Evolutionary conservation across 495 filamentous ascomycete genomes (phyloP).

Genomic region (Penicillium canescens): DNA sequence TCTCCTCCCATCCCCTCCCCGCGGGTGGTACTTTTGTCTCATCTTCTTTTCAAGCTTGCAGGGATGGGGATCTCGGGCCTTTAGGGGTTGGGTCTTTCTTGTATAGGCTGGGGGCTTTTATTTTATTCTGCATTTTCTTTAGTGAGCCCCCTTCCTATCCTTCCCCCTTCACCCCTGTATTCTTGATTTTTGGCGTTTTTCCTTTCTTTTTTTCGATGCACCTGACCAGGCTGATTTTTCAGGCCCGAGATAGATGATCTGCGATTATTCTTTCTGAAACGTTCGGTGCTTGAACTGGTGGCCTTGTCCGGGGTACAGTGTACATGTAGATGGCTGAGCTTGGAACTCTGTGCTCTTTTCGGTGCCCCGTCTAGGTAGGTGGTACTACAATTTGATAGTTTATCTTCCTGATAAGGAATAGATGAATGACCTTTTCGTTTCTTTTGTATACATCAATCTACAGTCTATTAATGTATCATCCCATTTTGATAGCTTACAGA

Average conservation of each 20-base stretch:
- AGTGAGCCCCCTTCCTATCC: no score
- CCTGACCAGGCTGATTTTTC: conserved; percentile 1
- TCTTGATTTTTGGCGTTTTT: not conserved
- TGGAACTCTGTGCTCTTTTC: not conserved
- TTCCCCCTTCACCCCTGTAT: no score
- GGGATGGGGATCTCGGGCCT: not conserved
- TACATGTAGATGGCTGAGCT: not conserved
- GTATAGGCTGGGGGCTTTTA: not conserved
- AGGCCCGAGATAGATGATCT: not conserved
- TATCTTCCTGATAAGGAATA: not conserved
- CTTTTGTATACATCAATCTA: not conserved
- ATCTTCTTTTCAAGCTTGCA: not conserved
- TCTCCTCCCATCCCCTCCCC: not conserved
- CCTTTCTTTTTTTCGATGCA: not conserved
- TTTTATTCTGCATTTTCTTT: no score
- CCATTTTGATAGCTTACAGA: no score
- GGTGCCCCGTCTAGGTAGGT: not conserved
- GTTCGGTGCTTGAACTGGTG: not conserved
- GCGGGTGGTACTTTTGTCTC: conserved; percentile 5
- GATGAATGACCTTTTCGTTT: not conserved
- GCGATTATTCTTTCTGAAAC: not conserved
- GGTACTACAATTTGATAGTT: conserved; percentile 1
- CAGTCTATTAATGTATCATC: no score
- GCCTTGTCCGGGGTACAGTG: not conserved
- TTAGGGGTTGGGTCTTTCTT: not conserved